Base-by-base conservation (phyloP, 176 grass and related monocot genomes). In the Microstegium vimineum region DNA sequence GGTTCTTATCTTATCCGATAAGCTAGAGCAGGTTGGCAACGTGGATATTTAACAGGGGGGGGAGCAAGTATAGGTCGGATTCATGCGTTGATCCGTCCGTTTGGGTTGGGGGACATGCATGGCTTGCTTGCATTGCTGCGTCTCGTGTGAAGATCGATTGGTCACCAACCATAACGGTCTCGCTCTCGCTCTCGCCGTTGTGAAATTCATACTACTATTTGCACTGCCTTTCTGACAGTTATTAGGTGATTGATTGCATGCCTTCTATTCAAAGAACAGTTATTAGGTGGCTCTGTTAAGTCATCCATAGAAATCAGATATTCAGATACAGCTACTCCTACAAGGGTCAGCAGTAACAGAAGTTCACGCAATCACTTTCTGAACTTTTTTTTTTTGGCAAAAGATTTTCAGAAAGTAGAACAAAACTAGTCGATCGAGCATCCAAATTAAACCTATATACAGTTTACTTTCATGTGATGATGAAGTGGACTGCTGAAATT, bases 1-100 rank as follows among this genome's bases (percentile, higher is more conserved):
- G 23, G 76, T 27, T 88, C 80, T 83, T 83, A 83, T 88, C 80
- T 57, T 32, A n/a, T n/a, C n/a, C n/a, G n/a, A n/a, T 63, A 15
- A 14, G 10, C 27, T 23, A 25, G 20, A 6, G 82, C 42, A 52
- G 32, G 78, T 73, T 64, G 68, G n/a, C 42, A 23, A 6, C 4
- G 84, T 57, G 47, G 26, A 45, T 86, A 27, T 75, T 46, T 63
- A 77, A 64, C 38, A 45, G 20, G 8, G 17, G n/a, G n/a, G n/a
- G 57, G 80, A 62, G 79, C 73, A 77, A 87, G 79, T 87, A 82
- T 16, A 41, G 65, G 33, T 83, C 79, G 18, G 66, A 56, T 12
- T 87, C 86, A 26, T 42, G 17, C 25, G 59, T 27, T 62, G 12
- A 34, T 18, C 61, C 67, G 37, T n/a, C 76, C 69, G 37, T 8